Evolutionary conservation across 2,329 filamentous ascomycete species (phyloP), one percentile per base, ranked within the genome.

Genomic region (Coniochaeta sp.): DNA sequence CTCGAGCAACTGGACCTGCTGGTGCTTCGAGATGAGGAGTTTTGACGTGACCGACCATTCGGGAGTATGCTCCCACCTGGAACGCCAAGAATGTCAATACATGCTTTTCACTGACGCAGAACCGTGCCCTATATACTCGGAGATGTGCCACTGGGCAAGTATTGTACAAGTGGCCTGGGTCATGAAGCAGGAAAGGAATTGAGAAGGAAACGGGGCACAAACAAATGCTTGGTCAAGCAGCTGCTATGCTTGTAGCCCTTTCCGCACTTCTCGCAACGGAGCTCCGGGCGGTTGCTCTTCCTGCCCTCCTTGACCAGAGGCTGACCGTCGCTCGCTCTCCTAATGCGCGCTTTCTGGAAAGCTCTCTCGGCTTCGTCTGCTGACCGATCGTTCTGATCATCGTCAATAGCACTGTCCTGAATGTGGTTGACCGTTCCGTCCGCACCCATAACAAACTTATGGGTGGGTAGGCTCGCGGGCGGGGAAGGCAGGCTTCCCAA

Each of bases 191-290:
- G 68, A 69, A 66, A 69, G 70, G 73, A 67, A 59, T 64, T 65
- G 65, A 64, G 68, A 67, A 67, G 65, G 67, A 67, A 65, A 68
- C 60, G 65, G 86, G 83, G 80, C 83, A 96, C 95, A 86, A 88
- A 98, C 95, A 97, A 89, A 88, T 99, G 95, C 86, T 98, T 99
- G 75, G 91, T 96, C 82, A 99, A 87, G 87, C 95, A 99, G 82
- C 95, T 98, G 87, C 93, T 96, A 84, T 99, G 95, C 87, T 99
- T 99, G 86, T 99, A 99, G 79, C 92, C 92, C 84, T 99, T 99
- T 77, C 93, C 93, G 81, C 95, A 99, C 78, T 93, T 93, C 74
- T 96, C 91, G 81, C 95, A 99, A 77, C 90, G 91, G 73, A 99
- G 86, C 75, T 98, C 93, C 71, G 88, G 86, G 71, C 87, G 85